Conservation (phyloP, 371 early-diverging fungal genomes). For the Apophysomyces elegans region DNA sequence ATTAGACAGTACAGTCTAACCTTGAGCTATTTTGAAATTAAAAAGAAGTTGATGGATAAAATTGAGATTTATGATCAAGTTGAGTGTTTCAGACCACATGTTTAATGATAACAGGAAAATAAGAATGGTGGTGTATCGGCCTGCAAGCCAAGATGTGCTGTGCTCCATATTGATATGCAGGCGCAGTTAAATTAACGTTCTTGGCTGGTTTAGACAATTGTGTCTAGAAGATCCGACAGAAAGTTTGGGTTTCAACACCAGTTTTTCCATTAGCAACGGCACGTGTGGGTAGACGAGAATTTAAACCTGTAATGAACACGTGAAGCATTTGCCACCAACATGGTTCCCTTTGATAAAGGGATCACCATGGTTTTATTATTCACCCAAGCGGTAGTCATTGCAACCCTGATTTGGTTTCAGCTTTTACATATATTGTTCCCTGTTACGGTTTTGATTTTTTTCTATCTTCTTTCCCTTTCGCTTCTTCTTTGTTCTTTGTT, state of each 20-base stretch:
- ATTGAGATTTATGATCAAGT: neutral
- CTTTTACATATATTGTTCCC: neutral
- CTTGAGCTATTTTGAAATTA: neutral
- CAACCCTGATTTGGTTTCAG: neutral
- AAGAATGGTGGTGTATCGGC: neutral
- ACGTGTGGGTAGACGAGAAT: neutral
- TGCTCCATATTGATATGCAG: slow-evolving; percentile 8
- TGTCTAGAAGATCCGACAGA: neutral
- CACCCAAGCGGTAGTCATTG: neutral
- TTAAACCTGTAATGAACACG: neutral
- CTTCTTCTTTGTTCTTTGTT: neutral
- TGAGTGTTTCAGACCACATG: slow-evolving; percentile 4
- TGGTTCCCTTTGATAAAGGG: slow-evolving; percentile 1
- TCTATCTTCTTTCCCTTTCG: neutral
- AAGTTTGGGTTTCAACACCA: neutral
- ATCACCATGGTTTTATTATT: neutral
- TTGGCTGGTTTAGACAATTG: slow-evolving; percentile 1
- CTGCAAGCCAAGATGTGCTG: slow-evolving; percentile 9
- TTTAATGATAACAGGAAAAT: slow-evolving; percentile 3
- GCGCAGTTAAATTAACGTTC: slow-evolving; percentile 11
- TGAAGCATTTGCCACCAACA: neutral
- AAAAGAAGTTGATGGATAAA: neutral
- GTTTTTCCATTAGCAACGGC: neutral
- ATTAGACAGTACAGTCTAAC: neutral
- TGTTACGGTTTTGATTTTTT: neutral